These are phyloP conservation scores for Suillus placidus DNA, from an alignment of 768 basidiomycete species.

Conservation along the genomic window DNA sequence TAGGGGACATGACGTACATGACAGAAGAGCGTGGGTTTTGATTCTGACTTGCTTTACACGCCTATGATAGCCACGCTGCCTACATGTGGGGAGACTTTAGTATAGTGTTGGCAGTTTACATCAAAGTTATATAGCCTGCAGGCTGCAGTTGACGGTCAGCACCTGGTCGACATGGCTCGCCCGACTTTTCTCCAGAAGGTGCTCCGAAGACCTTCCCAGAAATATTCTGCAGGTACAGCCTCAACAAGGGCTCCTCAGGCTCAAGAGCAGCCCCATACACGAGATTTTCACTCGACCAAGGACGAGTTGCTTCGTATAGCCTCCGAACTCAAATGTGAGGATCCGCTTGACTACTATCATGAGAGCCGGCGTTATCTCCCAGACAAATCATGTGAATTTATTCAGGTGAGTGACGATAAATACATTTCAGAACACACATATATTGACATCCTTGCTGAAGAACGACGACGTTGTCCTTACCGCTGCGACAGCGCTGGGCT, in stretches of 20 bases:
- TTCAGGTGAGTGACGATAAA: slow-evolving; percentile 22
- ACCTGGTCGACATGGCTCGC: slow-evolving; percentile 44
- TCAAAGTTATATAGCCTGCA: slow-evolving; percentile 3
- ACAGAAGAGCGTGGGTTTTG: slow-evolving; percentile 6
- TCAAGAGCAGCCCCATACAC: slow-evolving; percentile 28
- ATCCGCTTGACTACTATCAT: background rate
- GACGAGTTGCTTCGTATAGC: slow-evolving; percentile 53
- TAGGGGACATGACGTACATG: background rate
- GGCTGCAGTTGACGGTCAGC: background rate
- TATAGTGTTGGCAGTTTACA: background rate
- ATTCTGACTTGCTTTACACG: slow-evolving; percentile 13
- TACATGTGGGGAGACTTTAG: background rate
- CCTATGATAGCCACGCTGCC: background rate
- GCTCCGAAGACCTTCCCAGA: slow-evolving; percentile 65
- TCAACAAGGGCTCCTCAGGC: background rate
- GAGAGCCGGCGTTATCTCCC: slow-evolving; percentile 4
- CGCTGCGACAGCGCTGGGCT: background rate
- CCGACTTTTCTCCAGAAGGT: slow-evolving; percentile 63
- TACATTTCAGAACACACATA: background rate
- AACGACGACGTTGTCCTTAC: background rate
- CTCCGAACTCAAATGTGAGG: slow-evolving; percentile 18
- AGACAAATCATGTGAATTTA: slow-evolving; percentile 17
- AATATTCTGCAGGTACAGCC: slow-evolving; percentile 41
- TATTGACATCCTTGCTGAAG: slow-evolving; percentile 14
- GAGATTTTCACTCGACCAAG: slow-evolving; percentile 54